phyloP scores from a whole-genome alignment of 495 filamentous ascomycete genomes.

The Aspergillus biplanus region DNA sequence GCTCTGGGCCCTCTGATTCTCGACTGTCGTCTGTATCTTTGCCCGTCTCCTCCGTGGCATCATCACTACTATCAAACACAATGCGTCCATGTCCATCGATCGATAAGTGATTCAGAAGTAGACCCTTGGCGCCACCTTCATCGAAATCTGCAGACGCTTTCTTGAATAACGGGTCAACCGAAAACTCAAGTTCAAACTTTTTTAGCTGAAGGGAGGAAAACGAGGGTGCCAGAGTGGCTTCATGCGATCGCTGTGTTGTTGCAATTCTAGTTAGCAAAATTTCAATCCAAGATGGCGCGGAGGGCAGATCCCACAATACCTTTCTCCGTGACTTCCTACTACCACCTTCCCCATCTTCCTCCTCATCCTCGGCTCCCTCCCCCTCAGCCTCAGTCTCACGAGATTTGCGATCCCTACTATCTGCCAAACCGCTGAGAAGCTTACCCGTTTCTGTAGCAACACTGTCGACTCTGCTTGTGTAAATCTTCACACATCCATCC shows the following conservation, averaged over 20 bases:
- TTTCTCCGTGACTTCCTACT: constrained; percentile 77
- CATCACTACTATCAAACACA: constrained; percentile 97
- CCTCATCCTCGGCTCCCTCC: constrained; percentile 68
- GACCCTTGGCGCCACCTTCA: constrained; percentile 94
- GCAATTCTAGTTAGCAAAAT: constrained; percentile 21
- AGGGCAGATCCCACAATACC: constrained; percentile 38
- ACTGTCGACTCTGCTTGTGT: constrained; percentile 96
- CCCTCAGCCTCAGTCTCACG: constrained; percentile 65
- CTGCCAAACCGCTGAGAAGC: constrained; percentile 89
- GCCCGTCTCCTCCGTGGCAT: constrained; percentile 65
- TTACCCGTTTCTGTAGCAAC: constrained; percentile 98
- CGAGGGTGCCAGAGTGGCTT: constrained; percentile 85
- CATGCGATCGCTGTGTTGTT: constrained; percentile 75
- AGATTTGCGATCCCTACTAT: constrained; percentile 80
- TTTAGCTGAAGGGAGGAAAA: constrained; percentile 91
- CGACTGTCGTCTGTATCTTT: constrained; percentile 54
- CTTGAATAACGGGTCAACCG: constrained; percentile 96
- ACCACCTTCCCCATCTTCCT: constrained; percentile 78
- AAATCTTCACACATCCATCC: constrained; percentile 99
- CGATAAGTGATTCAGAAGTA: constrained; percentile 91
- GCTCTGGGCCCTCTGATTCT: constrained; percentile 40
- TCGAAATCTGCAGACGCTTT: constrained; percentile 98
- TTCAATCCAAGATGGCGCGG: neutral
- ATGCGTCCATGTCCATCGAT: constrained; percentile 92
- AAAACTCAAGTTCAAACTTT: constrained; percentile 96